Evolutionary conservation across 148 eudicot species (phyloP), one percentile per base, ranked within the genome.

Genomic region (Amaranthus cruentus): DNA sequence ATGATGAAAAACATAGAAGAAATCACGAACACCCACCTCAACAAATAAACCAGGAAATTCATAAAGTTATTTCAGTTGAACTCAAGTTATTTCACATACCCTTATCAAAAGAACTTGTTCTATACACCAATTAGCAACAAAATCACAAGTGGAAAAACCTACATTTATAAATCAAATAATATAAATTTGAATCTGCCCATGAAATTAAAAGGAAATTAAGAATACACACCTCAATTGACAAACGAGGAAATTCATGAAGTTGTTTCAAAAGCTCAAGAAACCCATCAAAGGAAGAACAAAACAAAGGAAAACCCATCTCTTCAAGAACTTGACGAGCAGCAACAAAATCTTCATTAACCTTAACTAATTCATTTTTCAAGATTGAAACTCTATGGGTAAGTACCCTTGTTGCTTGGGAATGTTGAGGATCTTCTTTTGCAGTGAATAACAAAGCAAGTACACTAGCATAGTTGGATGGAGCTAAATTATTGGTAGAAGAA

Each of bases 231-330:
- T 93, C 78, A 28, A 88, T 9, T 42, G 90, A 85, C 56, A 87
- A 70, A 2, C 8, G 9, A 59, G 85, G 90, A 68, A 15, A 68
- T 8, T 69, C 9, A 9, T 59, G n/a, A 78, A 91, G 80, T 80
- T 82, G 87, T 42, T 68, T 57, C 81, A 89, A 72, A 21, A 94
- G 89, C 90, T 83, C 86, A 80, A 90, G 60, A 70, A 84, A 76
- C 8, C 90, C 93, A 78, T 86, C 75, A 55, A 71, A 11, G 72
- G 80, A 77, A 47, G 52, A 73, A 72, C 65, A 69, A 52, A 91
- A 81, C 72, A 88, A 80, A 62, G 78, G 56, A 56, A 12, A 70
- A 11, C 89, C 97, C 62, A 83, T 61, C 28, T 77, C 82, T 43
- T 85, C 83, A 75, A 94, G 77, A 1, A 89, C 69, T n/a, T 75